These are phyloP conservation scores for Aspergillus flavus DNA, from an alignment of 2,329 filamentous ascomycete species.

Conservation along the genomic window DNA sequence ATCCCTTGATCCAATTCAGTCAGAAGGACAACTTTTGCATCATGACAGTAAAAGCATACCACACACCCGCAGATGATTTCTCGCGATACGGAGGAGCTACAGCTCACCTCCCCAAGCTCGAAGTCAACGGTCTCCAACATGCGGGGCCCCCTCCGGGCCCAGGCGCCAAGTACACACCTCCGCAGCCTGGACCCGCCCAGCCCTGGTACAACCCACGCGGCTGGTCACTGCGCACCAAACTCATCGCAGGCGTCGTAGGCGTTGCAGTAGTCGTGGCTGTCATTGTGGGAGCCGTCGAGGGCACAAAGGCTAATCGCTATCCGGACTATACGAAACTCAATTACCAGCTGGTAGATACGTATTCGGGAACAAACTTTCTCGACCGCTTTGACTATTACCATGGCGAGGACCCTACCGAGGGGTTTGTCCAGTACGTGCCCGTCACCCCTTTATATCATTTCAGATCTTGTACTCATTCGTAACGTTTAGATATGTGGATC, in stretches of 20 bases:
- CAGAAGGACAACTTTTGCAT: not conserved
- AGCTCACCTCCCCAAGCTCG: constrained; percentile 21
- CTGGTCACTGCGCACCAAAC: constrained; percentile 59
- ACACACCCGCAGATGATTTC: constrained; percentile 21
- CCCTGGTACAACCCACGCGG: constrained; percentile 52
- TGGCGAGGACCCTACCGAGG: constrained; percentile 46
- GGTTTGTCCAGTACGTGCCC: constrained; percentile 51
- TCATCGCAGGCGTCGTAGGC: constrained; percentile 43
- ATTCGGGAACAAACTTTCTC: constrained; percentile 46
- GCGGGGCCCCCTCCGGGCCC: constrained; percentile 18
- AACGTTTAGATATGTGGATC: constrained; percentile 42
- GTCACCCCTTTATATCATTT: constrained; percentile 17
- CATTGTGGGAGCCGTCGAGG: constrained; percentile 49
- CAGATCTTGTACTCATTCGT: not conserved
- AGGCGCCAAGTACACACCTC: constrained; percentile 6
- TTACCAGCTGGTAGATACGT: constrained; percentile 48
- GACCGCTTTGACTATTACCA: constrained; percentile 51
- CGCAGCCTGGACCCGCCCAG: constrained; percentile 7
- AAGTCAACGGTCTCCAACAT: constrained; percentile 20
- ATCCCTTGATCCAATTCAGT: not conserved
- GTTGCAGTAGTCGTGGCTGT: constrained; percentile 51
- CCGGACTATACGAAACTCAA: constrained; percentile 46
- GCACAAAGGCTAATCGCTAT: constrained; percentile 41
- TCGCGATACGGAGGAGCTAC: constrained; percentile 25
- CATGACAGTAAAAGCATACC: constrained; percentile 19